Evolutionary conservation across 2,329 filamentous ascomycete genomes (phyloP).

Genomic region (Orbilia quercus): DNA sequence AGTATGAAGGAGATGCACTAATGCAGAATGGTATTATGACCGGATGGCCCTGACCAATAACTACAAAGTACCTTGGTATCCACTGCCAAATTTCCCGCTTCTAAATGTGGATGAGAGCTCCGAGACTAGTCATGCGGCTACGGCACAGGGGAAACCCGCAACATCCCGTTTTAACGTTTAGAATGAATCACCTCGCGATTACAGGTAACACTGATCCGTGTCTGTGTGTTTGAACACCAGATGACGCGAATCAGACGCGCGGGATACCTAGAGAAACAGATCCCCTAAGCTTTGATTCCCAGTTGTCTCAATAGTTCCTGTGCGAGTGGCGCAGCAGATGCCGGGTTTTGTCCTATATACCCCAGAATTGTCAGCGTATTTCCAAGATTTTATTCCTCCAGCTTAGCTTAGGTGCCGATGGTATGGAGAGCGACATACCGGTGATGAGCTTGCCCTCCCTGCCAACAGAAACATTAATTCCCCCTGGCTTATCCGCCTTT

Average conservation of each 20-base stretch:
- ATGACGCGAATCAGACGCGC: background rate
- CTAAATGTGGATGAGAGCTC: no score
- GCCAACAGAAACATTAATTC: constrained; percentile 56
- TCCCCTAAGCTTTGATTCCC: constrained; percentile 33
- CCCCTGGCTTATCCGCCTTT: constrained; percentile 68
- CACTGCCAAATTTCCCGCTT: no score
- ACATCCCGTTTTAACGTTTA: background rate
- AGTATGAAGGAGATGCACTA: no score
- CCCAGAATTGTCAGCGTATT: background rate
- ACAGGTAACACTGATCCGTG: no score
- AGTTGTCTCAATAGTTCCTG: constrained; percentile 51
- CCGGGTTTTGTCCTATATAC: constrained; percentile 42
- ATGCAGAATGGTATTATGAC: no score
- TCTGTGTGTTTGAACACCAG: background rate
- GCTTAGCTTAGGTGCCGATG: no score
- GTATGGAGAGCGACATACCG: constrained; percentile 26
- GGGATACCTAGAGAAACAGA: background rate
- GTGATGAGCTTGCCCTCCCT: constrained; percentile 58
- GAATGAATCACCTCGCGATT: no score
- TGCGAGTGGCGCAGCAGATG: constrained; percentile 24
- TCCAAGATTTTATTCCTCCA: no score
- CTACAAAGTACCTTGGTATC: no score
- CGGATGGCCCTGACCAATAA: no score
- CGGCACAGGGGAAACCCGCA: no score
- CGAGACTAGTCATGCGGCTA: no score